A percentile compares a stretch with the other conserved stretches of the same genome.
Conservation (phyloP, 2,329 filamentous ascomycete species). For the Penicillium sp. region DNA sequence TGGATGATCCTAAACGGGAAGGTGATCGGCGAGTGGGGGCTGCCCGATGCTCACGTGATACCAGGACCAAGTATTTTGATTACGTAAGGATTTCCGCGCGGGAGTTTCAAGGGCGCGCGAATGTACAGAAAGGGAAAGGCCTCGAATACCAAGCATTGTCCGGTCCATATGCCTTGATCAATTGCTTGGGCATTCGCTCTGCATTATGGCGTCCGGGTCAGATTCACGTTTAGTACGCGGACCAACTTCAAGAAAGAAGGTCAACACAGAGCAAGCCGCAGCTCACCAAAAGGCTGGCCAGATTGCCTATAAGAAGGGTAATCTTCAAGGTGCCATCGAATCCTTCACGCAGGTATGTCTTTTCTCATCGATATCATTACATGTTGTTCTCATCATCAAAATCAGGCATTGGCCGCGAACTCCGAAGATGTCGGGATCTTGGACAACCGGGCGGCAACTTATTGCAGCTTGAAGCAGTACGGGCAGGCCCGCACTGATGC, state of each 20-base stretch:
- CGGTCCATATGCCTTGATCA: constrained; percentile 1
- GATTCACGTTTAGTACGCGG: not conserved
- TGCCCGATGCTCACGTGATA: too few relatives aligned
- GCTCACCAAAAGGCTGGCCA: constrained; percentile 44
- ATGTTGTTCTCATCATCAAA: constrained; percentile 11
- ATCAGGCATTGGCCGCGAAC: constrained; percentile 41
- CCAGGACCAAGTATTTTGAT: too few relatives aligned
- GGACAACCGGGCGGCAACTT: constrained; percentile 58
- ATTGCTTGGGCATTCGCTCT: not conserved
- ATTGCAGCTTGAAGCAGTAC: constrained; percentile 55
- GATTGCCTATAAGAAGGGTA: constrained; percentile 45
- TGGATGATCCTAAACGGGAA: too few relatives aligned
- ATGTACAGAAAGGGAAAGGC: too few relatives aligned
- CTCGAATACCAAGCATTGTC: not conserved
- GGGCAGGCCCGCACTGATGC: constrained; percentile 58
- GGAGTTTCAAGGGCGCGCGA: too few relatives aligned
- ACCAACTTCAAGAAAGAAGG: not conserved
- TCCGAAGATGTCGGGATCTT: constrained; percentile 46
- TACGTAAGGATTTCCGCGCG: too few relatives aligned
- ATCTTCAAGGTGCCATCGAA: constrained; percentile 47
- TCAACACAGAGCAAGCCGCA: constrained; percentile 13
- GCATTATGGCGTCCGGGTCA: constrained; percentile 3
- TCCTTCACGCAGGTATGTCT: constrained; percentile 42
- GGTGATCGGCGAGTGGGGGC: too few relatives aligned
- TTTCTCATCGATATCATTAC: not conserved